These are phyloP conservation scores for Ceratocystis variospora DNA, from an alignment of 2,329 filamentous ascomycete genomes.

Conservation along the genomic window DNA sequence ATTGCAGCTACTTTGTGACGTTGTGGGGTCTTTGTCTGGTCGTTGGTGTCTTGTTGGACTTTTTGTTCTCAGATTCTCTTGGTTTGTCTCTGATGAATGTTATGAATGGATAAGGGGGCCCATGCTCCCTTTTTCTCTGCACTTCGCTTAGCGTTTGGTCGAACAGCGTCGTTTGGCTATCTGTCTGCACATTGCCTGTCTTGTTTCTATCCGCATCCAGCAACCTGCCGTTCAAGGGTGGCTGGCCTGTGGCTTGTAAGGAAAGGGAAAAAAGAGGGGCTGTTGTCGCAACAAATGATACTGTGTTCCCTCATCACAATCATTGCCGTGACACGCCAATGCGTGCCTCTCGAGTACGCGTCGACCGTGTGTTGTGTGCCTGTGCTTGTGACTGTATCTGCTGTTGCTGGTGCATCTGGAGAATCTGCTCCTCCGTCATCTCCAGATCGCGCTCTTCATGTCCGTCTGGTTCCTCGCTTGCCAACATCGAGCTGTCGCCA, in stretches of 20 bases:
- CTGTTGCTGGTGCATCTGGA: conserved; percentile 19
- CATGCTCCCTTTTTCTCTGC: neutral
- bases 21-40: neutral
- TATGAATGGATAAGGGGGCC: neutral
- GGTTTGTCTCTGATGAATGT: neutral
- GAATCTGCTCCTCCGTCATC: conserved; percentile 17
- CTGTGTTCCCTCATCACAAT: neutral
- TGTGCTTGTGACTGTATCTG: conserved; percentile 22
- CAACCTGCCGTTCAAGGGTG: neutral
- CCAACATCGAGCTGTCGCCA: conserved; percentile 12
- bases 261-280: neutral
- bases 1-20: neutral
- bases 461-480: neutral
- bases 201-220: neutral
- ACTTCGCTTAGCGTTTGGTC: conserved; percentile 1
- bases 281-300: neutral
- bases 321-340: conserved; percentile 12
- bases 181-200: neutral
- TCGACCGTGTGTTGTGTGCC: conserved; percentile 13
- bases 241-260: neutral
- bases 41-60: too few relatives aligned
- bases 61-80: too few relatives aligned
- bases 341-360: conserved; percentile 13
- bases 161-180: neutral
- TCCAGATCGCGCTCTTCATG: conserved; percentile 7